A percentile compares a stretch with the other conserved stretches of the same genome.
Conservation (phyloP, 1,284 basidiomycete genomes). For the Microbotryum intermedium region DNA sequence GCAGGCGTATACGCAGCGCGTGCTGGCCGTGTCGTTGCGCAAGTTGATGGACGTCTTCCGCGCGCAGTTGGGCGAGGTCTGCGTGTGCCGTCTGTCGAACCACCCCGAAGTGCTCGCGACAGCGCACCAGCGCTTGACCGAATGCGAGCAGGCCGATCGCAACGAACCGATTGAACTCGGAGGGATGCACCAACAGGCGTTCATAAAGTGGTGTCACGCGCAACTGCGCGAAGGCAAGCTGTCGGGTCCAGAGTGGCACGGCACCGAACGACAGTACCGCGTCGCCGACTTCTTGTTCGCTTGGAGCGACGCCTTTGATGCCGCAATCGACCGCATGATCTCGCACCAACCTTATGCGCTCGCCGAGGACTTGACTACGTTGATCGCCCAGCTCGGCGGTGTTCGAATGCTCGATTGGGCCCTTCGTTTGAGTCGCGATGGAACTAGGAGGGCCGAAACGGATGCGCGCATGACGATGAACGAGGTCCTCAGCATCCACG, state of each 20-base stretch:
- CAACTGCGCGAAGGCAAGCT: constrained; percentile 20
- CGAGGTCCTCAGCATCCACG: background rate
- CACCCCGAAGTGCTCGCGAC: constrained; percentile 24
- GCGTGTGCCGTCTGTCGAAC: constrained; percentile 23
- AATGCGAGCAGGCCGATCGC: constrained; percentile 26
- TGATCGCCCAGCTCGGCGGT: constrained; percentile 25
- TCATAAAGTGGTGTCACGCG: constrained; percentile 20
- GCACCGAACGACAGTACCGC: constrained; percentile 19
- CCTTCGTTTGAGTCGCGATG: constrained; percentile 16
- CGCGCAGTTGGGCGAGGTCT: constrained; percentile 22
- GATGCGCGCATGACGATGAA: constrained; percentile 6
- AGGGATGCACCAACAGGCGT: constrained; percentile 18
- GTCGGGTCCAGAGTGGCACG: constrained; percentile 22
- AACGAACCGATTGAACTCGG: constrained; percentile 23
- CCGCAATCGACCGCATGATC: constrained; percentile 25
- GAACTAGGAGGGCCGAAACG: constrained; percentile 9
- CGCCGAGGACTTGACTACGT: constrained; percentile 21
- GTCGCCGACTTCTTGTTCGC: constrained; percentile 24
- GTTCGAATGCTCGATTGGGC: constrained; percentile 21
- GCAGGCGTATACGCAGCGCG: constrained; percentile 17
- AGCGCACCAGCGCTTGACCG: constrained; percentile 13
- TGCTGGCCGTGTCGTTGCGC: constrained; percentile 20
- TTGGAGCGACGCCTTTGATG: constrained; percentile 26
- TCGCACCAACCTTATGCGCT: constrained; percentile 19
- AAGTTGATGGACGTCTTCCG: constrained; percentile 26